Conservation (phyloP, 768 basidiomycete species). For the Suillus plorans region DNA sequence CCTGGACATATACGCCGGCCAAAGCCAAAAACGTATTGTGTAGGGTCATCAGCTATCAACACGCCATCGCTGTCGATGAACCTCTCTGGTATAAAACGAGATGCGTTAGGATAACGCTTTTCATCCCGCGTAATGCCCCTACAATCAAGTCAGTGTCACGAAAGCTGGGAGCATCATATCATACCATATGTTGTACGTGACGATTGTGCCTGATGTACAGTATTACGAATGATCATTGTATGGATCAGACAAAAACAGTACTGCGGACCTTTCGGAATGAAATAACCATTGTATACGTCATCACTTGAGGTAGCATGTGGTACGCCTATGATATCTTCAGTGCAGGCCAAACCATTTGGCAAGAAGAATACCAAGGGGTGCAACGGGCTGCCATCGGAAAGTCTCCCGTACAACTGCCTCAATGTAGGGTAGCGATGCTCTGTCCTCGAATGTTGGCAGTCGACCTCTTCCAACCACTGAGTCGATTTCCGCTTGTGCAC, state of each 20-base stretch:
- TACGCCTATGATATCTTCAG: conserved; percentile 1
- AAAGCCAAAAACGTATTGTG: conserved; percentile 10
- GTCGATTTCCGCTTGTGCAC: conserved; percentile 23
- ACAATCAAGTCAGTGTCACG: not conserved
- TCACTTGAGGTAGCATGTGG: conserved; percentile 13
- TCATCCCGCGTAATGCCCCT: conserved; percentile 17
- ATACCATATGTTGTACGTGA: conserved; percentile 13
- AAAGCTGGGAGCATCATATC: not conserved
- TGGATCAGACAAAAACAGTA: not conserved
- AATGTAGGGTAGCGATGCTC: conserved; percentile 14
- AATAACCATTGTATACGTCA: conserved; percentile 17
- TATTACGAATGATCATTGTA: not conserved
- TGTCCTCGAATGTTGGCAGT: conserved; percentile 13
- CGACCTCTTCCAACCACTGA: conserved; percentile 18
- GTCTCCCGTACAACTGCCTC: conserved; percentile 17
- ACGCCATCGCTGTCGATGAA: conserved; percentile 12
- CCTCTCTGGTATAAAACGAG: conserved; percentile 14
- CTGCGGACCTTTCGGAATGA: conserved; percentile 17
- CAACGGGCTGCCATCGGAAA: conserved; percentile 14
- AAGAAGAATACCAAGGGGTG: conserved; percentile 13
- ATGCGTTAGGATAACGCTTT: conserved; percentile 10
- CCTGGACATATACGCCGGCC: conserved; percentile 8
- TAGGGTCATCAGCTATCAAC: conserved; percentile 11
- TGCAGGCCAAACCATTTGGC: not conserved
- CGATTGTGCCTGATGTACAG: conserved; percentile 6